Evolutionary conservation across 2,329 filamentous ascomycete species (phyloP).

Genomic region (Sporothrix euskadiensis): DNA sequence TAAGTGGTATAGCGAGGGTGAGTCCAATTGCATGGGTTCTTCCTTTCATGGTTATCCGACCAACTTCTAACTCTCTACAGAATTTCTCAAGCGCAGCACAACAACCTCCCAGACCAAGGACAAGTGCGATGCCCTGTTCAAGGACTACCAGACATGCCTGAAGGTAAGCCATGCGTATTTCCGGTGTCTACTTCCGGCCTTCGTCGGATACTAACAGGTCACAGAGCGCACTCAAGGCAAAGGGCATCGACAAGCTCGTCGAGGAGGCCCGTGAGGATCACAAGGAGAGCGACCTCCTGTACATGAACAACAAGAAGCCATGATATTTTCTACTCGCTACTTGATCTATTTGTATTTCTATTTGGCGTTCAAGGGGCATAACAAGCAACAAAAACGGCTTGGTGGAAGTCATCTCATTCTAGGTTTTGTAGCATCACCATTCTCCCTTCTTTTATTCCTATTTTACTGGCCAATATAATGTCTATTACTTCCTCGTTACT

Average conservation of each 20-base stretch:
- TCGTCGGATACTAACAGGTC: background rate
- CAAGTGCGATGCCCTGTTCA: slow-evolving; percentile 75
- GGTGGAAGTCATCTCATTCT: background rate
- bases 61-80: slow-evolving; percentile 48
- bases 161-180: slow-evolving; percentile 56
- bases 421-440: background rate
- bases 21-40: slow-evolving; percentile 37
- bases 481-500: background rate
- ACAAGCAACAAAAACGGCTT: background rate
- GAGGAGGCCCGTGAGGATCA: slow-evolving; percentile 88
- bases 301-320: slow-evolving; percentile 47
- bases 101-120: slow-evolving; percentile 71
- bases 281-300: slow-evolving; percentile 77
- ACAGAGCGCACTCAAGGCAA: slow-evolving; percentile 80
- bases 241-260: slow-evolving; percentile 89
- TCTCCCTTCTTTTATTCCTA: background rate
- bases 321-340: slow-evolving; percentile 32
- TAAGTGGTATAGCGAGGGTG: slow-evolving; percentile 99
- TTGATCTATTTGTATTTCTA: background rate
- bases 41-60: background rate
- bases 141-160: slow-evolving; percentile 83
- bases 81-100: slow-evolving; percentile 84
- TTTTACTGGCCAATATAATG: background rate
- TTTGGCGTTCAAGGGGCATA: background rate
- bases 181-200: background rate